Evolutionary conservation across 139 green algal genomes (phyloP).

Genomic region (Chlamydomonas eustigma): DNA sequence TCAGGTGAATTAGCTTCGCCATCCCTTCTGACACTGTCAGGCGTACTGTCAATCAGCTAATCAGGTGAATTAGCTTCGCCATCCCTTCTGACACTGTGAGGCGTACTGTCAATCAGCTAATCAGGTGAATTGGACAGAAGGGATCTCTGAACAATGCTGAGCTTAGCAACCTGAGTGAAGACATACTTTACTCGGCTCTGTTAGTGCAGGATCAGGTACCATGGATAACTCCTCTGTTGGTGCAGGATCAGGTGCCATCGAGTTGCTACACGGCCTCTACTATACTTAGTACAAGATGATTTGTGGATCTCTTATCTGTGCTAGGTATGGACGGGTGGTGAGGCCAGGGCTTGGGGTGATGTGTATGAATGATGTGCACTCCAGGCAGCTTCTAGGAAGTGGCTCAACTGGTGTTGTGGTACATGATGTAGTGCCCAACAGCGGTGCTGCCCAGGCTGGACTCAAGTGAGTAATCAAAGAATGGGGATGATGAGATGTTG

Average conservation of each 20-base stretch:
- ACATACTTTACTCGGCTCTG: background rate
- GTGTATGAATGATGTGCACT: constrained; percentile 16
- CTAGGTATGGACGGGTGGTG: constrained; percentile 59
- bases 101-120: too few relatives aligned
- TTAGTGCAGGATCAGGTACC: background rate
- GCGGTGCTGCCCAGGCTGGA: constrained; percentile 24
- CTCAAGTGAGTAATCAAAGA: constrained; percentile 48
- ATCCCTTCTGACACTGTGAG: too few relatives aligned
- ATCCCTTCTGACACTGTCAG: too few relatives aligned
- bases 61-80: too few relatives aligned
- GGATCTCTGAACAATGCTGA: too few relatives aligned
- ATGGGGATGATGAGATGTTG: constrained; percentile 38
- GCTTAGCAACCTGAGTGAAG: background rate
- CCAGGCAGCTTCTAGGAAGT: constrained; percentile 18
- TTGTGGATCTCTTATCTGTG: too few relatives aligned
- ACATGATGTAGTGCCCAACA: constrained; percentile 1
- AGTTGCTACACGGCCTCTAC: background rate
- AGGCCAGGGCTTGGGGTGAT: constrained; percentile 44
- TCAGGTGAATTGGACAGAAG: too few relatives aligned
- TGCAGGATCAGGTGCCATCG: background rate
- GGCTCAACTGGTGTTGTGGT: constrained; percentile 21
- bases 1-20: too few relatives aligned
- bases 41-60: too few relatives aligned
- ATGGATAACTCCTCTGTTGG: background rate
- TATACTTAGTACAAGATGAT: background rate